These are phyloP conservation scores for Ceratobasidium sp. DNA, from an alignment of 1,284 basidiomycete species.

Conservation along the genomic window DNA sequence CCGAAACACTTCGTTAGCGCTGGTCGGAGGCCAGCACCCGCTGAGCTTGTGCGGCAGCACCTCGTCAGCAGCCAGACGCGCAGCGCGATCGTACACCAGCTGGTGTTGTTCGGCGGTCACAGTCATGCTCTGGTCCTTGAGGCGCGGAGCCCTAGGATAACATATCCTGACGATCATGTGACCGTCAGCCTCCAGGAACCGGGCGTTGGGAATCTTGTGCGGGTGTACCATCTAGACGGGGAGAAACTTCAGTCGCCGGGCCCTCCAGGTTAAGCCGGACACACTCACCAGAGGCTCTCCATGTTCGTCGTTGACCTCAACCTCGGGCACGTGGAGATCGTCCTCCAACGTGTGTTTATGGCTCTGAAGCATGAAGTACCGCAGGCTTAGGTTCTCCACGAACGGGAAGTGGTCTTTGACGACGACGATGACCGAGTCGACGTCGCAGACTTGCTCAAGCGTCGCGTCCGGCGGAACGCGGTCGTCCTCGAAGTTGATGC, in stretches of 20 bases:
- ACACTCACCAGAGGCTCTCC: slow-evolving; percentile 10
- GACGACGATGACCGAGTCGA: slow-evolving; percentile 26
- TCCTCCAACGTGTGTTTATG: background rate
- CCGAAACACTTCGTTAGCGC: slow-evolving; percentile 4
- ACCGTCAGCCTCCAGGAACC: slow-evolving; percentile 14
- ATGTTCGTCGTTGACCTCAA: background rate
- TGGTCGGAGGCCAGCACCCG: background rate
- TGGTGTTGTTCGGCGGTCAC: background rate
- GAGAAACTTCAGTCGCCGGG: background rate
- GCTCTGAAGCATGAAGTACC: slow-evolving; percentile 23
- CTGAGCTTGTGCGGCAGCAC: slow-evolving; percentile 5
- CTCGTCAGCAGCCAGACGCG: background rate
- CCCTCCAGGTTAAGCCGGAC: too few relatives aligned
- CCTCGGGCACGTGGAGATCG: slow-evolving; percentile 13
- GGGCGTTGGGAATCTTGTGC: slow-evolving; percentile 31
- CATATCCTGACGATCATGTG: background rate
- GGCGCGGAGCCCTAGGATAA: background rate
- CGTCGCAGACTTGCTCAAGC: background rate
- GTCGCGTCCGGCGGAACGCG: too few relatives aligned
- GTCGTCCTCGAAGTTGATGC: too few relatives aligned
- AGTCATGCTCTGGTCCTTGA: background rate
- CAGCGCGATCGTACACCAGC: slow-evolving; percentile 11
- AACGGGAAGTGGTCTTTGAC: background rate
- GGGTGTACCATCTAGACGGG: background rate
- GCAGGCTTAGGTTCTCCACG: background rate